phyloP scores from a whole-genome alignment of 192 early-diverging fungal genomes.

The Cladochytrium replicatum region DNA sequence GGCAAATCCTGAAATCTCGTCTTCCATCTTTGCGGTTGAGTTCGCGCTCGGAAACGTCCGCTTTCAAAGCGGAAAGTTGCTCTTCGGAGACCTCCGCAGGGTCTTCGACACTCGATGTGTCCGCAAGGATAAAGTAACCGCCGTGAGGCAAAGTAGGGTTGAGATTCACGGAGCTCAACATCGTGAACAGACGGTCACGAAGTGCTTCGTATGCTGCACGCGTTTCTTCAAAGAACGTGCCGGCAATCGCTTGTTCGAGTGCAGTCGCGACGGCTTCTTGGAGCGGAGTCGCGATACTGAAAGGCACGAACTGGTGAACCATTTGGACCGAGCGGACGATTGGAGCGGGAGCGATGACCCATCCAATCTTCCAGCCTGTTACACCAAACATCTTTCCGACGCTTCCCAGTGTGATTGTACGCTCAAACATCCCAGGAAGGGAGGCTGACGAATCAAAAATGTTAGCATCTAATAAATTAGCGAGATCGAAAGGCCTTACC shows the following conservation, averaged over 20 bases:
- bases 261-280: conserved; percentile 72
- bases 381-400: conserved; percentile 92
- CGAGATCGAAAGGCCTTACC: conserved; percentile 12
- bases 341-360: conserved; percentile 68
- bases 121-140: conserved; percentile 87
- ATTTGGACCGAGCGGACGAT: conserved; percentile 66
- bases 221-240: conserved; percentile 62
- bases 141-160: conserved; percentile 81
- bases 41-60: conserved; percentile 40
- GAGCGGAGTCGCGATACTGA: conserved; percentile 79
- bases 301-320: conserved; percentile 84
- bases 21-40: conserved; percentile 8
- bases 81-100: conserved; percentile 40
- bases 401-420: conserved; percentile 87
- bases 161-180: conserved; percentile 57
- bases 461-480: conserved; percentile 1
- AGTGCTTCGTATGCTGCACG: conserved; percentile 54
- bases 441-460: conserved; percentile 65
- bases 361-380: conserved; percentile 96
- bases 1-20: conserved; percentile 71
- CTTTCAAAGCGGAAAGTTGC: conserved; percentile 11
- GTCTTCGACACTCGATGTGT: conserved; percentile 55
- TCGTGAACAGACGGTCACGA: conserved; percentile 60
- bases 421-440: conserved; percentile 78
- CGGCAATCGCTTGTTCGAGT: conserved; percentile 49